These are phyloP conservation scores for Ophioceras dolichostomum DNA, from an alignment of 2,329 filamentous ascomycete genomes.

Conservation along the genomic window DNA sequence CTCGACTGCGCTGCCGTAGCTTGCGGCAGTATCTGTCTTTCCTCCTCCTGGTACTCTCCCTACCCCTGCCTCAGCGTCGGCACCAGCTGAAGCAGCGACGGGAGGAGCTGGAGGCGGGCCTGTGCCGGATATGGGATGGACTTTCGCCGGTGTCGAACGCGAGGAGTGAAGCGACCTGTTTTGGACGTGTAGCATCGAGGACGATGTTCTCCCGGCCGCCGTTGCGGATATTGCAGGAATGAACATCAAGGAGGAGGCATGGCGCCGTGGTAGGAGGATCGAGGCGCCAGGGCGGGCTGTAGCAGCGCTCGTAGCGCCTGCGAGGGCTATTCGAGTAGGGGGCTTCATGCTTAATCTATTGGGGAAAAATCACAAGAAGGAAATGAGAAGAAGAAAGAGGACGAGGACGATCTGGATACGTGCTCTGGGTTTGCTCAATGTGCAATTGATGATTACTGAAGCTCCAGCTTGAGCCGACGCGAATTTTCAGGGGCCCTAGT, in stretches of 20 bases:
- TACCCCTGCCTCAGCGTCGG: too few relatives aligned
- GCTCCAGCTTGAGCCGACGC: too few relatives aligned
- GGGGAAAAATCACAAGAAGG: too few relatives aligned
- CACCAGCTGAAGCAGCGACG: constrained; percentile 4
- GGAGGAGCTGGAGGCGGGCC: constrained; percentile 49
- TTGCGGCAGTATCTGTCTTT: too few relatives aligned
- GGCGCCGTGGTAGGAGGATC: neutral
- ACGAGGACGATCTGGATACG: too few relatives aligned
- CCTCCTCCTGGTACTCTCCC: too few relatives aligned
- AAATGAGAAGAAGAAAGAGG: too few relatives aligned
- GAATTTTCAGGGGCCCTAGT: too few relatives aligned
- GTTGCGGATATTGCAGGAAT: neutral
- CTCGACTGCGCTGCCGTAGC: neutral
- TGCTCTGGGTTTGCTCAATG: too few relatives aligned
- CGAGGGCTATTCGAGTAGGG: constrained; percentile 24
- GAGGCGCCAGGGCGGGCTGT: neutral
- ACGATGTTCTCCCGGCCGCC: neutral
- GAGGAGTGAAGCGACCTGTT: constrained; percentile 2
- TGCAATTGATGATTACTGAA: too few relatives aligned
- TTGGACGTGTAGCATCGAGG: neutral
- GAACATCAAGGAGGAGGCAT: too few relatives aligned
- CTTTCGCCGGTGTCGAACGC: constrained; percentile 23
- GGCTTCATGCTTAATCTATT: constrained; percentile 32
- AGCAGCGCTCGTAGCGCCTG: neutral
- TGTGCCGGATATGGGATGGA: constrained; percentile 39